Evolutionary conservation across 116 monocot genomes (phyloP).

Genomic region (Phalaenopsis hybrid): DNA sequence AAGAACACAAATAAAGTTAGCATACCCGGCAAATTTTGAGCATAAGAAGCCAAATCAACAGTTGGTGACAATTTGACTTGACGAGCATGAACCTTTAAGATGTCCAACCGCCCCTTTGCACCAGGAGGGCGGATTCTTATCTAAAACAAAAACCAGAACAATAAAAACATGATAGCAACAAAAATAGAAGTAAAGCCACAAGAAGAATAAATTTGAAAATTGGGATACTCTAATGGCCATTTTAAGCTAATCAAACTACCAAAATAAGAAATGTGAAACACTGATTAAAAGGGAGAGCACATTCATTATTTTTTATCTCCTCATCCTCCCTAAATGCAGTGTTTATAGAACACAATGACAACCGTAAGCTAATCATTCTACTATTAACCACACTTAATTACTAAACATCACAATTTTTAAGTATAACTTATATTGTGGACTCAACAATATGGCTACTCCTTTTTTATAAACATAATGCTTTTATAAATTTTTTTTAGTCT

Average conservation of each 20-base stretch:
- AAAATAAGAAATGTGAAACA: too few relatives aligned
- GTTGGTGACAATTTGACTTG: constrained; percentile 75
- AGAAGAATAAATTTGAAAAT: not conserved
- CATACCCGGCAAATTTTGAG: constrained; percentile 81
- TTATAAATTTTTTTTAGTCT: too few relatives aligned
- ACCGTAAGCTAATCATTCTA: too few relatives aligned
- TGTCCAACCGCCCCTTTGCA: constrained; percentile 67
- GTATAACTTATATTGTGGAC: too few relatives aligned
- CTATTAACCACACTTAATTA: too few relatives aligned
- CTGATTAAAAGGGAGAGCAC: too few relatives aligned
- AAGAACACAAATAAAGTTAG: not conserved
- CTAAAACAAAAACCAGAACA: constrained; percentile 22
- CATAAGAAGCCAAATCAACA: constrained; percentile 70
- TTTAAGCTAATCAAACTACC: not conserved
- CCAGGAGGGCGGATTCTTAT: constrained; percentile 77
- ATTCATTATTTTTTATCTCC: too few relatives aligned
- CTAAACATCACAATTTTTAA: too few relatives aligned
- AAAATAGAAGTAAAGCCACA: not conserved
- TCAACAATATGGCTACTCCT: too few relatives aligned
- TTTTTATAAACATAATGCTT: too few relatives aligned
- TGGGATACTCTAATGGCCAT: not conserved
- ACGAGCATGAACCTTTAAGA: constrained; percentile 78
- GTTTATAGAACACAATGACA: too few relatives aligned
- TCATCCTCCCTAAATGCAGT: too few relatives aligned
- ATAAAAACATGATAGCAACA: not conserved